A percentile compares a stretch with the other conserved stretches of the same genome.
Conservation (phyloP, 345 rosid genomes). For the Dipteronia dyeriana region DNA sequence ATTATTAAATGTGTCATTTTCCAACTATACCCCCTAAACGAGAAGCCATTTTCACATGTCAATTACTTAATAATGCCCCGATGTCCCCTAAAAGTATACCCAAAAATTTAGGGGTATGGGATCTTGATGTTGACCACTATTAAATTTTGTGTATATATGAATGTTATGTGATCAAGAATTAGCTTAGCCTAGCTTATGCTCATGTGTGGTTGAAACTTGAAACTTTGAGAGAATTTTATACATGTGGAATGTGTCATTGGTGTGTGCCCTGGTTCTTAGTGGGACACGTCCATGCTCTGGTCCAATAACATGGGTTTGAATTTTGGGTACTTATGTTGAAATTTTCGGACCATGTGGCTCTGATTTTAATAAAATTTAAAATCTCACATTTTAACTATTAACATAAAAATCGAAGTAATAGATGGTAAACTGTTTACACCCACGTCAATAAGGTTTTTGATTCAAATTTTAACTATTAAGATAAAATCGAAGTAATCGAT, state of each 20-base stretch:
- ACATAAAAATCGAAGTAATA: no score
- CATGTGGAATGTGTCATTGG: neutral
- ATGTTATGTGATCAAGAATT: neutral
- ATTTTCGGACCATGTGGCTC: neutral
- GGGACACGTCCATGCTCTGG: neutral
- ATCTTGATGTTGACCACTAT: conserved; percentile 2
- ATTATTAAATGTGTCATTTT: neutral
- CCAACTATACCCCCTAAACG: neutral
- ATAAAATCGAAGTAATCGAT: neutral
- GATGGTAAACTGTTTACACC: no score
- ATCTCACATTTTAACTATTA: no score
- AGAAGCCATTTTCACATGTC: conserved; percentile 1
- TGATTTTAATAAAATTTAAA: no score
- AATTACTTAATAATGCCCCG: neutral
- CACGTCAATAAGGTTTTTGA: no score
- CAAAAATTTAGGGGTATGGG: neutral
- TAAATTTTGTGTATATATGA: neutral
- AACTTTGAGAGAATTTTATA: neutral
- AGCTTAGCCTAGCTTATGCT: neutral
- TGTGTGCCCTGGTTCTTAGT: neutral
- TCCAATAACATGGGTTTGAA: neutral
- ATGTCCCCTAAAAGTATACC: conserved; percentile 16
- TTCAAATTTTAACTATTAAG: no score
- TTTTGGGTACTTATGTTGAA: neutral
- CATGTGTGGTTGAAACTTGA: neutral